phyloP scores from a whole-genome alignment of 2,329 filamentous ascomycete genomes.

The Fusarium tricinctum region DNA sequence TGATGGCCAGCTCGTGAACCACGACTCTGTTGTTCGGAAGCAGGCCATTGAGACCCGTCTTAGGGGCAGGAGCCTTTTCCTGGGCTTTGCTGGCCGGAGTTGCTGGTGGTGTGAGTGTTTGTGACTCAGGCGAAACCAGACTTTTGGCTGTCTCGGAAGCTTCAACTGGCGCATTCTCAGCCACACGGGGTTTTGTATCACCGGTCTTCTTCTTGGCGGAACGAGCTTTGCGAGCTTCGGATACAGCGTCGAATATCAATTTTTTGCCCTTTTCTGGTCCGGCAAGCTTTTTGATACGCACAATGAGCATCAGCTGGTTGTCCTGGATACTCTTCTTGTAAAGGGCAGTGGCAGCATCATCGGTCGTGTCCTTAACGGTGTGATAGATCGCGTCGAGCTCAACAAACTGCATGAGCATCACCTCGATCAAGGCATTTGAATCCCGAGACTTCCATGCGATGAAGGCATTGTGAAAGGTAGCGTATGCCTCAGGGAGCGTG shows the following conservation, averaged over 20 bases:
- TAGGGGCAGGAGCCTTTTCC: slow-evolving; percentile 54
- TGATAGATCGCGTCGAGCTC: slow-evolving; percentile 88
- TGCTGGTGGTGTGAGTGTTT: slow-evolving; percentile 68
- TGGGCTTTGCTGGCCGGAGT: slow-evolving; percentile 61
- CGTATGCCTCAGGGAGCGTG: slow-evolving; percentile 76
- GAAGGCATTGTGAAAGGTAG: slow-evolving; percentile 82
- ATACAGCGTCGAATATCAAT: slow-evolving; percentile 80
- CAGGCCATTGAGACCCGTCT: slow-evolving; percentile 64
- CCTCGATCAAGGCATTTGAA: slow-evolving; percentile 81
- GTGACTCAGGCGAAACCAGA: slow-evolving; percentile 59
- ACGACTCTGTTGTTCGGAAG: slow-evolving; percentile 81
- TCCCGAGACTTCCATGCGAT: slow-evolving; percentile 88
- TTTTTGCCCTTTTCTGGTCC: slow-evolving; percentile 78
- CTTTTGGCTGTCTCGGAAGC: slow-evolving; percentile 56
- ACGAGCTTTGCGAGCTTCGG: slow-evolving; percentile 75
- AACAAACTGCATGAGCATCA: slow-evolving; percentile 89
- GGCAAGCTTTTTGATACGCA: slow-evolving; percentile 82
- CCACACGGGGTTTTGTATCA: slow-evolving; percentile 78
- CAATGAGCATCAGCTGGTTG: slow-evolving; percentile 83
- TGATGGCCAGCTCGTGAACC: slow-evolving; percentile 84
- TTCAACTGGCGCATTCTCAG: slow-evolving; percentile 60
- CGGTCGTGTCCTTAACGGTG: slow-evolving; percentile 82
- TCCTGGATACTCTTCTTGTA: slow-evolving; percentile 85
- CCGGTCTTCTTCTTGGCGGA: slow-evolving; percentile 75
- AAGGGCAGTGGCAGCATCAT: slow-evolving; percentile 79